Evolutionary conservation across 768 basidiomycete species (phyloP), one percentile per base, ranked within the genome.

Genomic region (Podaxis sp.): DNA sequence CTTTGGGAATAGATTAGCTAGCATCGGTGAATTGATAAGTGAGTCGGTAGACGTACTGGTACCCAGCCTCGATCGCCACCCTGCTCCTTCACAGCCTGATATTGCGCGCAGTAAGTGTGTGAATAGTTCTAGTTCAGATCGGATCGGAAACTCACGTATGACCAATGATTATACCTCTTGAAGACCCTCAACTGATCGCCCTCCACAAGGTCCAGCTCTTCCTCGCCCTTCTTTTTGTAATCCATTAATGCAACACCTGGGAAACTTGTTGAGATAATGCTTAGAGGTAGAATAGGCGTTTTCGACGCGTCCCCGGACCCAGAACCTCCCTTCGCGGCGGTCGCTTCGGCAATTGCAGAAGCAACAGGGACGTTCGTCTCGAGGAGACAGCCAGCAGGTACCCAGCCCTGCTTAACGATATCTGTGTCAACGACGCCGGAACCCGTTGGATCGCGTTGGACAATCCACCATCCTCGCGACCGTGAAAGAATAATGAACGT

Each of bases 401-500:
- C 95, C 96, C 96, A 98, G 57, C 95, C 94, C 68, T 95, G 93
- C 71, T 90, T 90, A 46, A 81, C 78, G 27, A 86, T 79, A 63
- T 94, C 92, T 14, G 86, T 78, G 68, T 88, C 89, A 28, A 93
- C 86, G 21, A 86, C 72, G 9, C 94, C 93, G 2, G 87, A 82
- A 4, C 95, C 95, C 37, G 85, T 86, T 32, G 90, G 90, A 72
- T 99, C 97, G 36, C 91, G 87, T 70, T 98, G 95, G 3, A 98
- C 97, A 36, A 98, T 91, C 94, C 96, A 99, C 97, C 97, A 99
- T 1, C 97, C 96, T 58, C 95, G 88, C n/a, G 95, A 89, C 56
- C 95, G 87, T 57, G 92, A 92, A 44, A 95, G 77, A 64, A 98
- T 95, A 63, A 96, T 86, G 74, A 95, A 98, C 1, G 94, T 94